phyloP scores from a whole-genome alignment of 2,329 filamentous ascomycete genomes.

The Xylaria sp. region DNA sequence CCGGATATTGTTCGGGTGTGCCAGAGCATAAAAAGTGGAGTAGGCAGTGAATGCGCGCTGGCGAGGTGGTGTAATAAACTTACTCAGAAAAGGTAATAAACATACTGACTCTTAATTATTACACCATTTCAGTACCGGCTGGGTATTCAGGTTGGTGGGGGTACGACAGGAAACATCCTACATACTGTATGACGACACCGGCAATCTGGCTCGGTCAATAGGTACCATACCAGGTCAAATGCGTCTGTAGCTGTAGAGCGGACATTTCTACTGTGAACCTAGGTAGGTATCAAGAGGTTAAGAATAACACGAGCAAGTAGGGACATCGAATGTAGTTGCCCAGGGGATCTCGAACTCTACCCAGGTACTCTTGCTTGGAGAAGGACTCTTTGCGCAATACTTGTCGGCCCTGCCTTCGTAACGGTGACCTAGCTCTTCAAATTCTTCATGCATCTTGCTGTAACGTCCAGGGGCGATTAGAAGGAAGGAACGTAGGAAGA shows the following conservation, averaged over 20 bases:
- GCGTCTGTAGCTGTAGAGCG: too few relatives aligned
- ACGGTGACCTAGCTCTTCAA: background rate
- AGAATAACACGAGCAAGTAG: too few relatives aligned
- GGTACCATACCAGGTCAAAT: too few relatives aligned
- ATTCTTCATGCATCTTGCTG: background rate
- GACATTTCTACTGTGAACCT: background rate
- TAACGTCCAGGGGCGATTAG: background rate
- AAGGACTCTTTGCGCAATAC: background rate
- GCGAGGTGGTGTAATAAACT: too few relatives aligned
- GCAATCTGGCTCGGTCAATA: background rate
- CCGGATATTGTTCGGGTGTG: conserved; percentile 45
- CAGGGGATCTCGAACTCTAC: background rate
- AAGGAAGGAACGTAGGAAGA: conserved; percentile 5
- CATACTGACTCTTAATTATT: too few relatives aligned
- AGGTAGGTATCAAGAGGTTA: background rate
- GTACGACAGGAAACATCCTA: conserved; percentile 1
- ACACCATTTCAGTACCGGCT: too few relatives aligned
- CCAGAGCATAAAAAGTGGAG: conserved; percentile 16
- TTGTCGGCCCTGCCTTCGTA: background rate
- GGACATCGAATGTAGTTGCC: background rate
- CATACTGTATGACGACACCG: conserved; percentile 19
- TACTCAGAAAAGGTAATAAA: too few relatives aligned
- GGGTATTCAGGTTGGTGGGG: conserved; percentile 16
- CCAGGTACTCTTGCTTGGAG: background rate
- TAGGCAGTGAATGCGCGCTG: conserved; percentile 4